Evolutionary conservation across 345 rosid species (phyloP).

Genomic region (Brassica carinata): DNA sequence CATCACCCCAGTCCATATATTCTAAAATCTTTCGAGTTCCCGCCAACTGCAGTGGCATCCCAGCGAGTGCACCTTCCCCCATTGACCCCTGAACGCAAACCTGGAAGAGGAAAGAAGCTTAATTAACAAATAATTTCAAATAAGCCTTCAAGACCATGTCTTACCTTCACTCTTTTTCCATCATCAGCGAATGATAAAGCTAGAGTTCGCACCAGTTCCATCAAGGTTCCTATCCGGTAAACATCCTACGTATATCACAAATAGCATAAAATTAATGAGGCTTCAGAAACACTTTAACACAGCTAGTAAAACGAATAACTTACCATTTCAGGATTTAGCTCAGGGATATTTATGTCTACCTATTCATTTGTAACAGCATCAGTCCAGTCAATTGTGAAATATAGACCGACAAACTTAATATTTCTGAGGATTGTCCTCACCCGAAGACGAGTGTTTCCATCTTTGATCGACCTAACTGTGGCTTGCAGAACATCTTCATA

Average conservation of each 20-base stretch:
- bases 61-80: conserved; percentile 96
- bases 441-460: conserved; percentile 76
- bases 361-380: conserved; percentile 41
- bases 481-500: conserved; percentile 84
- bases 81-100: conserved; percentile 99
- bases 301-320: conserved; percentile 20
- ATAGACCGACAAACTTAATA: neutral
- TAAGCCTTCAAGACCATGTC: conserved; percentile 1
- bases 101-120: conserved; percentile 43
- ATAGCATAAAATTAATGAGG: conserved; percentile 7
- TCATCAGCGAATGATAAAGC: conserved; percentile 95
- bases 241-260: conserved; percentile 71
- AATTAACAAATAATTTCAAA: conserved; percentile 7
- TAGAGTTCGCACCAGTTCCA: conserved; percentile 83
- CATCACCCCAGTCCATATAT: conserved; percentile 95
- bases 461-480: conserved; percentile 67
- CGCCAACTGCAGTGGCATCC: conserved; percentile 96
- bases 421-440: conserved; percentile 35
- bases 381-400: neutral
- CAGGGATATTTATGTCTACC: conserved; percentile 95
- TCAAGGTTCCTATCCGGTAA: conserved; percentile 92
- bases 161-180: conserved; percentile 90
- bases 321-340: conserved; percentile 96
- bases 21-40: conserved; percentile 90
- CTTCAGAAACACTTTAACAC: neutral